Conservation (phyloP, 495 filamentous ascomycete genomes). For the Penicillium canariense region DNA sequence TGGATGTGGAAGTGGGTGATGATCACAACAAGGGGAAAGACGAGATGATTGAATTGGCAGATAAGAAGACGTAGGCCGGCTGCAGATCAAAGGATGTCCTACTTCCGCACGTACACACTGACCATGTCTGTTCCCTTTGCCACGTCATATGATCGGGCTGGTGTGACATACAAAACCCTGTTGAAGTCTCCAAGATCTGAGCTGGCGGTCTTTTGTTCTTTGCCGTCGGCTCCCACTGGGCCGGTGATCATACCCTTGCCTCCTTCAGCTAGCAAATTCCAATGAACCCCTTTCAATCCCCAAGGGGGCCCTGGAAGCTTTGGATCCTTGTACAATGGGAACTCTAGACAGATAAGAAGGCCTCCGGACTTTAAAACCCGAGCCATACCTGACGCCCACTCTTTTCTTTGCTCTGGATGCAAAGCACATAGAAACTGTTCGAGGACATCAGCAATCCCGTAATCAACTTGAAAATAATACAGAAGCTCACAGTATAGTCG, state of each 20-base stretch:
- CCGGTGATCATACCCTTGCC: constrained; percentile 14
- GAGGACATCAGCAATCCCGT: not conserved
- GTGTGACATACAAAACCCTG: constrained; percentile 23
- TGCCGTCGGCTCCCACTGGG: constrained; percentile 1
- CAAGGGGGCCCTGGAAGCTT: constrained; percentile 38
- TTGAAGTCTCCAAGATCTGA: constrained; percentile 11
- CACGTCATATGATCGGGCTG: constrained; percentile 23
- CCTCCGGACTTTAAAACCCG: constrained; percentile 27
- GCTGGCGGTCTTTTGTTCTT: not conserved
- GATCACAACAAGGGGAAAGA: constrained; percentile 10
- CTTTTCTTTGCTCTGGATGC: constrained; percentile 31
- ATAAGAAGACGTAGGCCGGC: constrained; percentile 17
- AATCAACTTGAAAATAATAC: not conserved
- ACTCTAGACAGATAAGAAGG: constrained; percentile 43
- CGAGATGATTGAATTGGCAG: constrained; percentile 28
- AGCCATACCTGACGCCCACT: constrained; percentile 38
- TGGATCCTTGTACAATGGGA: constrained; percentile 40
- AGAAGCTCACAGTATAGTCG: constrained; percentile 64
- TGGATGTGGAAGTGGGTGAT: constrained; percentile 22
- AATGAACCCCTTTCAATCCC: constrained; percentile 37
- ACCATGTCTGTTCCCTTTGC: constrained; percentile 31
- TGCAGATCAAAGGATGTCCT: not conserved
- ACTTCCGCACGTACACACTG: constrained; percentile 24
- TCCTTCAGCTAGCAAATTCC: constrained; percentile 27
- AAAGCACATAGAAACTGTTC: constrained; percentile 42